Percentiles rank a stretch among this genome's conserved stretches.
Conservation (phyloP, 2,329 filamentous ascomycete species). For the Nannizzia gypsea region DNA sequence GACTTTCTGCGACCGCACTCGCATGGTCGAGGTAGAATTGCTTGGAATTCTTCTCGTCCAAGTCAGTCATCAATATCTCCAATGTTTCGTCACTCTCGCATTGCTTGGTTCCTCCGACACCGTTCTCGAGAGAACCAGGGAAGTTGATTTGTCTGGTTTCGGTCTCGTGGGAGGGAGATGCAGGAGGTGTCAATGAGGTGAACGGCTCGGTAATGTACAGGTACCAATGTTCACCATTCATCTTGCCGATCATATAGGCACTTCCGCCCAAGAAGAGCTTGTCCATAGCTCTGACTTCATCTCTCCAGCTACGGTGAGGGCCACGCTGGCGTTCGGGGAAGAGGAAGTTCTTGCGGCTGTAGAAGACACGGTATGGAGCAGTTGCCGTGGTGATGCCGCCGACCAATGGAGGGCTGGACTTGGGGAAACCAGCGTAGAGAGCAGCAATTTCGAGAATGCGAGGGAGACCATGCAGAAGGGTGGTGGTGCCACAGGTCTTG, state of each 20-base stretch:
- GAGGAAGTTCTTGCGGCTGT: constrained; percentile 96
- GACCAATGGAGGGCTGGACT: constrained; percentile 54
- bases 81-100: constrained; percentile 39
- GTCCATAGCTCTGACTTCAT: constrained; percentile 88
- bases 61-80: constrained; percentile 57
- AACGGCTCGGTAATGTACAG: constrained; percentile 88
- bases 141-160: constrained; percentile 49
- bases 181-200: constrained; percentile 65
- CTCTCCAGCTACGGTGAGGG: constrained; percentile 93
- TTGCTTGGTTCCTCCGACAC: constrained; percentile 15
- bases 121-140: constrained; percentile 29
- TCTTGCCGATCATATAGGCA: constrained; percentile 99
- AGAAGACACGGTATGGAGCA: constrained; percentile 90
- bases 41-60: constrained; percentile 53
- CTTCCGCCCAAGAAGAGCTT: constrained; percentile 84
- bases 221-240: constrained; percentile 99
- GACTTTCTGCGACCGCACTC: constrained; percentile 78
- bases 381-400: constrained; percentile 63
- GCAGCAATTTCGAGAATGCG: constrained; percentile 89
- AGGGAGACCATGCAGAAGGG: constrained; percentile 75
- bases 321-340: constrained; percentile 90
- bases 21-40: constrained; percentile 67
- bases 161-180: constrained; percentile 52
- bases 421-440: constrained; percentile 75
- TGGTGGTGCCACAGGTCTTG: constrained; percentile 97